phyloP scores from a whole-genome alignment of 805 yeast species.

The Candida quercuum region DNA sequence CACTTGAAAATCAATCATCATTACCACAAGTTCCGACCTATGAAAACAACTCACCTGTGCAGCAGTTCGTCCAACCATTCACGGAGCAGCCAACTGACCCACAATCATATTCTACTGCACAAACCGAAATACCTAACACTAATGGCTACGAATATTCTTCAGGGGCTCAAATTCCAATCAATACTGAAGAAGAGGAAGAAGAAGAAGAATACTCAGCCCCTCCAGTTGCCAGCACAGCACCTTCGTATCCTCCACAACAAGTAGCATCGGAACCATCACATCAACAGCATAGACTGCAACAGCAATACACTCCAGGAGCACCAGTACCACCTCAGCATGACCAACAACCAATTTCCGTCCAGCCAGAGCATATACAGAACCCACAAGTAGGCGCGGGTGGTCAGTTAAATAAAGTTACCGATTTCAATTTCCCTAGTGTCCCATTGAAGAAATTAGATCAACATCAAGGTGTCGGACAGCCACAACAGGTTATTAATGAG shows the following conservation, averaged over 20 bases:
- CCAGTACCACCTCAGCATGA: conserved; percentile 2
- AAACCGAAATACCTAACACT: conserved; percentile 1
- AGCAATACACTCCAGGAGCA: no score
- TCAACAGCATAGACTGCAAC: conserved; percentile 9
- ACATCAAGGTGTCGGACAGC: conserved; percentile 7
- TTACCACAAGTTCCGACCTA: not conserved
- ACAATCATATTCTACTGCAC: not conserved
- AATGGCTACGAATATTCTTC: conserved; percentile 1
- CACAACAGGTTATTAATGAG: conserved; percentile 4
- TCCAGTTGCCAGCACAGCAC: conserved; percentile 2
- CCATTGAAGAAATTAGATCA: conserved; percentile 25
- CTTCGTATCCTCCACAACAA: conserved; percentile 5
- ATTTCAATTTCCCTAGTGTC: conserved; percentile 36
- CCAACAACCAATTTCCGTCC: not conserved
- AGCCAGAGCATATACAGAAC: conserved; percentile 3
- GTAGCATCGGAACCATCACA: conserved; percentile 4
- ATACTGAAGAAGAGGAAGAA: conserved; percentile 6
- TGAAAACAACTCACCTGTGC: conserved; percentile 1
- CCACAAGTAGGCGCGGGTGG: not conserved
- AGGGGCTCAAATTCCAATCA: conserved; percentile 9
- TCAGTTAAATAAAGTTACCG: conserved; percentile 25
- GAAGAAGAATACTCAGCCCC: conserved; percentile 21
- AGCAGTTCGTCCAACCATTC: conserved; percentile 6
- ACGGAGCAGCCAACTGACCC: conserved; percentile 3
- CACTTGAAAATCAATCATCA: not conserved